Evolutionary conservation across 176 grass and related monocot species (phyloP).

Genomic region (Thalia dealbata): DNA sequence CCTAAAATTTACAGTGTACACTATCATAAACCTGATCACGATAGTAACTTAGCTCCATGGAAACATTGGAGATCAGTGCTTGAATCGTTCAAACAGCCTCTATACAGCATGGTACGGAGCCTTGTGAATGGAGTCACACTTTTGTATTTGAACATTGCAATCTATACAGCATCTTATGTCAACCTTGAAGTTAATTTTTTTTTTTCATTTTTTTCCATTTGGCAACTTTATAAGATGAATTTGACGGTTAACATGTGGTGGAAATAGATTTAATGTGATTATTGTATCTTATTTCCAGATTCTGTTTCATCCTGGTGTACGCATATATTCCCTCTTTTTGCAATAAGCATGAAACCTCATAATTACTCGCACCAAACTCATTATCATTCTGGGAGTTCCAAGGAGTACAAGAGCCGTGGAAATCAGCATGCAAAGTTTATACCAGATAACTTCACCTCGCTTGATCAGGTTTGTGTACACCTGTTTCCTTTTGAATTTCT

Average conservation of each 20-base stretch:
- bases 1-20: too few relatives aligned
- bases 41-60: too few relatives aligned
- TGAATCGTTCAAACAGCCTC: too few relatives aligned
- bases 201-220: too few relatives aligned
- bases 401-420: conserved; percentile 24
- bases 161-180: too few relatives aligned
- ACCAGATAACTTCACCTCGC: conserved; percentile 66
- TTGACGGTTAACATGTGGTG: neutral
- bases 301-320: neutral
- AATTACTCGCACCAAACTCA: conserved; percentile 35
- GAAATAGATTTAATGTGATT: neutral
- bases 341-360: conserved; percentile 41
- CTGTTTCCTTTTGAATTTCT: neutral
- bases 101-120: too few relatives aligned
- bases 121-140: too few relatives aligned
- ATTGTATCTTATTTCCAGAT: neutral
- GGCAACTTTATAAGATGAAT: neutral
- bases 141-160: too few relatives aligned
- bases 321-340: neutral
- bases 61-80: too few relatives aligned
- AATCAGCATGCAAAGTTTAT: conserved; percentile 40
- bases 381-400: conserved; percentile 29
- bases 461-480: conserved; percentile 48
- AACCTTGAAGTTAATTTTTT: too few relatives aligned
- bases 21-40: too few relatives aligned